These are phyloP conservation scores for Diophrys sp. DNA, from an alignment of 73 alveolate genomes.

Conservation along the genomic window DNA sequence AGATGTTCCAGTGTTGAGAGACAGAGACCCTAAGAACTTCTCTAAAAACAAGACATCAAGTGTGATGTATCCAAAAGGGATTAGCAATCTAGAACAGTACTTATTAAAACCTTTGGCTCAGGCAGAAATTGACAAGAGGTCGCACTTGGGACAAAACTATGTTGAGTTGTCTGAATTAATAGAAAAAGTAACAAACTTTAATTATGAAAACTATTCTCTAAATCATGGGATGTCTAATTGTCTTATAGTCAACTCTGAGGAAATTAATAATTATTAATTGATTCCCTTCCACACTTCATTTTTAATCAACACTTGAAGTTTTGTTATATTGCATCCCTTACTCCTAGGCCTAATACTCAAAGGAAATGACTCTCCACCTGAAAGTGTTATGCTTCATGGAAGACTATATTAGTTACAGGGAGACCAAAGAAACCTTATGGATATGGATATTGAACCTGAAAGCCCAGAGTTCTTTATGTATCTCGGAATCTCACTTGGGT, in stretches of 20 bases:
- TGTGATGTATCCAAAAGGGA: conserved; percentile 30
- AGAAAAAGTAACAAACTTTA: not conserved
- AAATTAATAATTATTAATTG: too few relatives aligned
- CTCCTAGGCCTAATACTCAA: too few relatives aligned
- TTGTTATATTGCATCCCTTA: too few relatives aligned
- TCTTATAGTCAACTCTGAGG: too few relatives aligned
- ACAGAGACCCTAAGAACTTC: conserved; percentile 8
- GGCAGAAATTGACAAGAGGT: not conserved
- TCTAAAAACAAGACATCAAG: conserved; percentile 14
- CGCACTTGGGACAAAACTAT: not conserved
- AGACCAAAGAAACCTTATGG: not conserved
- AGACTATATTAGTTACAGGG: too few relatives aligned
- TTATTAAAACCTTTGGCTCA: not conserved
- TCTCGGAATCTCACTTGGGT: conserved; percentile 28
- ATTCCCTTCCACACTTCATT: too few relatives aligned
- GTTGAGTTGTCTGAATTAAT: not conserved
- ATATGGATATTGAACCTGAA: not conserved
- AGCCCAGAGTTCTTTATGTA: not conserved
- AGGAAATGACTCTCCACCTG: too few relatives aligned
- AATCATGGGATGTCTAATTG: too few relatives aligned
- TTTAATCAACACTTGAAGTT: too few relatives aligned
- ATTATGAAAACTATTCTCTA: too few relatives aligned
- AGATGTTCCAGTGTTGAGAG: not conserved
- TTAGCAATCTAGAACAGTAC: conserved; percentile 12
- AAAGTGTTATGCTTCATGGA: too few relatives aligned